Evolutionary conservation across 345 rosid genomes (phyloP), one percentile per base, ranked within the genome.

Genomic region (Brassica rapa): DNA sequence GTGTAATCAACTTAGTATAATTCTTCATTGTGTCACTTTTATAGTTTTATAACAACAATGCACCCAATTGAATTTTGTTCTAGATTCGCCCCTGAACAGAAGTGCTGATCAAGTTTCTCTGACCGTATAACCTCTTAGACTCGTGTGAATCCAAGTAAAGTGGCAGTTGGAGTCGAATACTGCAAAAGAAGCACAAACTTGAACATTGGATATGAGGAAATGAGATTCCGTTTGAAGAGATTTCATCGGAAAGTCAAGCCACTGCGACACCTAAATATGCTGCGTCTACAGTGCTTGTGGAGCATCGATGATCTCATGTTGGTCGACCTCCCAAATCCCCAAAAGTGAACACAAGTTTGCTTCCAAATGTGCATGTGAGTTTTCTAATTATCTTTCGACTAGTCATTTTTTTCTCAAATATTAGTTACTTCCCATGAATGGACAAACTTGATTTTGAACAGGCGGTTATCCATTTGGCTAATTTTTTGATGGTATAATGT

Each of bases 181-280:
- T 32, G 35, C 7, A 25, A 25, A 64, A 95, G 75, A 29, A 93
- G 93, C 66, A 95, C 88, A 37, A 95, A 93, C 70, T 85, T 83
- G 71, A 84, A 95, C 97, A 95, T 90, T 4, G 88, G 80, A 77
- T 95, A 93, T 12, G 75, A 16, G 6, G 84, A 84, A 4, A 93
- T 84, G 79, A 85, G 83, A 0, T 89, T 91, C 23, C 86, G 92
- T 24, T 74, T 93, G 81, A 97, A 91, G 85, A 81, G 88, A 29
- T 86, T 91, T 41, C 97, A 89, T 68, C 84, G 91, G 1, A 88
- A 97, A 12, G 92, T 93, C 63, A 91, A 87, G 84, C 90, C 88
- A 83, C 88, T 90, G 21, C 86, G 92, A 4, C 88, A 86, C 41
- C 72, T 21, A 97, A 93, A 70, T 88, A 88, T 43, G 88, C 85